Conservation (phyloP, 2,329 filamentous ascomycete species). For the Fusarium hainanense region DNA sequence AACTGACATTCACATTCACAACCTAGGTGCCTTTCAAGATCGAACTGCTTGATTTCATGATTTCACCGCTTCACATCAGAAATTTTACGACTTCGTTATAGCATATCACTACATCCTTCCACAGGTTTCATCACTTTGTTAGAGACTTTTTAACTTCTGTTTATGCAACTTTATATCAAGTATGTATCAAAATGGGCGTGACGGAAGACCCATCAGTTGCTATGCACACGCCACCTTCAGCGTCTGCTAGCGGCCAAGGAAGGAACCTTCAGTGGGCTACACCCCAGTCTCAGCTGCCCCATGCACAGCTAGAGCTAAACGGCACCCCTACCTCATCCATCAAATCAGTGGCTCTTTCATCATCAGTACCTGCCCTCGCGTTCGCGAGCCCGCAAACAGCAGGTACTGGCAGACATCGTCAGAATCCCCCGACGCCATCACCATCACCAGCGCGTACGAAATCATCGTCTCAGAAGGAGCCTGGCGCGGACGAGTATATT, state of each 20-base stretch:
- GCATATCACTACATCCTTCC: background rate
- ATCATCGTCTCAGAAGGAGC: constrained; percentile 33
- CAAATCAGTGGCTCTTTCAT: constrained; percentile 11
- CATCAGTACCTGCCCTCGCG: constrained; percentile 6
- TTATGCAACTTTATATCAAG: background rate
- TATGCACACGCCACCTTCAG: constrained; percentile 24
- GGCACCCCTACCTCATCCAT: constrained; percentile 19
- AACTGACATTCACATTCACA: background rate
- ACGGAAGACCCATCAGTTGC: background rate
- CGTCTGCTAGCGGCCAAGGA: background rate
- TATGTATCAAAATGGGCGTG: background rate
- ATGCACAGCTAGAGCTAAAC: background rate
- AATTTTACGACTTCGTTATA: background rate
- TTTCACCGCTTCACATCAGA: background rate
- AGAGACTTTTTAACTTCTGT: background rate
- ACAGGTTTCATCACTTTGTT: background rate
- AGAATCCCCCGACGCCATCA: background rate
- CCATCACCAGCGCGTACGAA: constrained; percentile 7
- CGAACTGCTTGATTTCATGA: background rate
- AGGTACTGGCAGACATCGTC: background rate
- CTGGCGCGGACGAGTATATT: constrained; percentile 26
- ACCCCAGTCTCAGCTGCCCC: constrained; percentile 9
- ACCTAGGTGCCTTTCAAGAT: background rate
- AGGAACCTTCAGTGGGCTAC: background rate
- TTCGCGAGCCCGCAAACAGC: constrained; percentile 25